Conservation (phyloP, 768 basidiomycete species). For the Calvatia gigantea region DNA sequence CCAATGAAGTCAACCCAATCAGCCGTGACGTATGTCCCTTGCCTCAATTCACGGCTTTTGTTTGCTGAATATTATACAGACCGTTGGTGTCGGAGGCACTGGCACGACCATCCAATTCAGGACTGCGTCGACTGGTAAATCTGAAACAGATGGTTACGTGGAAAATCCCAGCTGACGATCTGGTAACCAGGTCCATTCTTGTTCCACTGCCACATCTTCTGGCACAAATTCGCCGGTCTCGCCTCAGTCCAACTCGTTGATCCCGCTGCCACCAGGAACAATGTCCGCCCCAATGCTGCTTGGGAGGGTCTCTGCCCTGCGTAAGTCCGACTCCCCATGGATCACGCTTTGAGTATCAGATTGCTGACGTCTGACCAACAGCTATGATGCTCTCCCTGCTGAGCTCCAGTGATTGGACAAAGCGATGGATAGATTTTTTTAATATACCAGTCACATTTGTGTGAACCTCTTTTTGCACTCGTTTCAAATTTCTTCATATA, state of each 20-base stretch:
- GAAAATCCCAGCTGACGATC: background rate
- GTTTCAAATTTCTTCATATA: background rate
- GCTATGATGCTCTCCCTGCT: slow-evolving; percentile 1
- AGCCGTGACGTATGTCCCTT: slow-evolving; percentile 48
- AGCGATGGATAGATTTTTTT: background rate
- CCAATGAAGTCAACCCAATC: slow-evolving; percentile 53
- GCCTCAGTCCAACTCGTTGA: slow-evolving; percentile 14
- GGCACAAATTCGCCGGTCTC: slow-evolving; percentile 16
- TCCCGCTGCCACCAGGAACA: slow-evolving; percentile 2
- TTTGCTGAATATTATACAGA: background rate
- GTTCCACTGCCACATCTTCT: slow-evolving; percentile 21
- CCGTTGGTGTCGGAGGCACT: slow-evolving; percentile 15
- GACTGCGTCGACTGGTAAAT: slow-evolving; percentile 16
- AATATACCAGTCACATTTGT: background rate
- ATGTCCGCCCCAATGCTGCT: slow-evolving; percentile 4
- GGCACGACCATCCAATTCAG: slow-evolving; percentile 20
- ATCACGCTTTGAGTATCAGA: background rate
- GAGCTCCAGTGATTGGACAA: background rate
- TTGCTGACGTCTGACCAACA: background rate
- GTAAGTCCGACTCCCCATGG: slow-evolving; percentile 6
- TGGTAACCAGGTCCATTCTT: slow-evolving; percentile 16
- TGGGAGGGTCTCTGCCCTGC: slow-evolving; percentile 16
- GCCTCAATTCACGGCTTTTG: background rate
- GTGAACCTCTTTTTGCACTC: background rate
- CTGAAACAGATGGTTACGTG: too few relatives aligned